phyloP scores from a whole-genome alignment of 169 alveolate genomes.

The Eimeria zaria region DNA sequence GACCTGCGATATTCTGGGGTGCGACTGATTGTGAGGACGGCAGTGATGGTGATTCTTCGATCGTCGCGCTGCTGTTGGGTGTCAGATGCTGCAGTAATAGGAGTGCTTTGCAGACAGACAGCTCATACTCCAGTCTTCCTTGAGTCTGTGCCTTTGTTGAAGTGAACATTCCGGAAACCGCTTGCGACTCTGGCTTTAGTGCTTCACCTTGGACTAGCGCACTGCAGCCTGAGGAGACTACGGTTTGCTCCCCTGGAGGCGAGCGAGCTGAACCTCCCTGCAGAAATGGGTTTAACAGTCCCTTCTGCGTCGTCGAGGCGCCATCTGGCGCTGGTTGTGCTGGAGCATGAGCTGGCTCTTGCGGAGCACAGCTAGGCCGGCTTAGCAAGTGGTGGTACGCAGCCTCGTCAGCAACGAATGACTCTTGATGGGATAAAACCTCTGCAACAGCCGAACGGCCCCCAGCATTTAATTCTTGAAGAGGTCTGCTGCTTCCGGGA shows the following conservation, averaged over 20 bases:
- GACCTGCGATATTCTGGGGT: background rate
- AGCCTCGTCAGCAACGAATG: slow-evolving; percentile 33
- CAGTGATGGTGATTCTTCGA: slow-evolving; percentile 24
- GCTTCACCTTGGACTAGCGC: no score
- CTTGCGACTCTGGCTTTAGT: background rate
- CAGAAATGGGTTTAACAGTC: background rate
- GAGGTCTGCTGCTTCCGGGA: background rate
- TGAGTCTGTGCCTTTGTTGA: background rate
- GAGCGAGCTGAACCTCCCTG: background rate
- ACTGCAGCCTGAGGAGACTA: background rate
- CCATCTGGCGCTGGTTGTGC: background rate
- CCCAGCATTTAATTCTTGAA: background rate
- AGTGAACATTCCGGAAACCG: background rate
- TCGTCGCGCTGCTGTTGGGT: background rate
- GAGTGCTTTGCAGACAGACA: slow-evolving; percentile 54
- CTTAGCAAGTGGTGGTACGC: background rate
- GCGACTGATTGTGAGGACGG: background rate
- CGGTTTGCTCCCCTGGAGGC: background rate
- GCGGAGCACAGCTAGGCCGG: slow-evolving; percentile 5
- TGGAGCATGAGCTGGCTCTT: background rate
- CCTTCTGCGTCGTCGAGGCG: background rate
- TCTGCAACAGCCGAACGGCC: slow-evolving; percentile 3
- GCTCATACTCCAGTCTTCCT: slow-evolving; percentile 19
- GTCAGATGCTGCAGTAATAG: slow-evolving; percentile 24
- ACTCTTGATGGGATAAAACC: background rate